Evolutionary conservation across 768 basidiomycete species (phyloP).

Genomic region (Boletus insuetus): DNA sequence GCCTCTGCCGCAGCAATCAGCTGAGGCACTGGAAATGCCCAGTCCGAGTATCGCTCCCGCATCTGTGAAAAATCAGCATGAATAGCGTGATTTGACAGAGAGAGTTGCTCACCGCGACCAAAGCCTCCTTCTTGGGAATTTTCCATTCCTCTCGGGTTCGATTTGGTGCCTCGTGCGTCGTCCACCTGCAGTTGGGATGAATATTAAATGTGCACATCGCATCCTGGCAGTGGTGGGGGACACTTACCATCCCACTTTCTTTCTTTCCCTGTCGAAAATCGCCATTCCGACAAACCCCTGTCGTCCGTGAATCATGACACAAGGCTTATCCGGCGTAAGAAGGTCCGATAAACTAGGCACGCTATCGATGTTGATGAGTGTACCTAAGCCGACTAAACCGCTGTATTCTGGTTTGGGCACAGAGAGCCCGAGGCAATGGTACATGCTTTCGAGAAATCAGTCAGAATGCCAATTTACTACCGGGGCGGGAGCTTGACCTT

Average conservation of each 20-base stretch:
- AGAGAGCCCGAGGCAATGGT: slow-evolving; percentile 14
- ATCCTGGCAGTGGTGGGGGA: neutral
- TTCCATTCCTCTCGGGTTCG: slow-evolving; percentile 31
- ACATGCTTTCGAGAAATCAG: slow-evolving; percentile 21
- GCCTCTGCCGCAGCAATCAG: slow-evolving; percentile 21
- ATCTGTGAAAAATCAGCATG: slow-evolving; percentile 13
- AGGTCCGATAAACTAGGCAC: slow-evolving; percentile 21
- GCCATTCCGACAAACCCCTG: slow-evolving; percentile 28
- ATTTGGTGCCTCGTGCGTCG: slow-evolving; percentile 26
- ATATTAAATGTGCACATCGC: neutral
- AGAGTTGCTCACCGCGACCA: slow-evolving; percentile 14
- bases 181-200: slow-evolving; percentile 23
- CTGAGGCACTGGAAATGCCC: slow-evolving; percentile 30
- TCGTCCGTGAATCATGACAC: slow-evolving; percentile 30
- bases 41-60: slow-evolving; percentile 23
- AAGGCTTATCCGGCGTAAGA: slow-evolving; percentile 21
- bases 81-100: neutral
- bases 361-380: slow-evolving; percentile 13
- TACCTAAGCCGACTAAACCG: slow-evolving; percentile 25
- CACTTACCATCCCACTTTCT: slow-evolving; percentile 26
- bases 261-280: slow-evolving; percentile 24
- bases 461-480: neutral
- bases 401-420: slow-evolving; percentile 29
- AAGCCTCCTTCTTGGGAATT: slow-evolving; percentile 17
- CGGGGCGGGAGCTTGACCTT: neutral